These are phyloP conservation scores for Paramecium pentaurelia DNA, from an alignment of 73 alveolate species.

Conservation along the genomic window DNA sequence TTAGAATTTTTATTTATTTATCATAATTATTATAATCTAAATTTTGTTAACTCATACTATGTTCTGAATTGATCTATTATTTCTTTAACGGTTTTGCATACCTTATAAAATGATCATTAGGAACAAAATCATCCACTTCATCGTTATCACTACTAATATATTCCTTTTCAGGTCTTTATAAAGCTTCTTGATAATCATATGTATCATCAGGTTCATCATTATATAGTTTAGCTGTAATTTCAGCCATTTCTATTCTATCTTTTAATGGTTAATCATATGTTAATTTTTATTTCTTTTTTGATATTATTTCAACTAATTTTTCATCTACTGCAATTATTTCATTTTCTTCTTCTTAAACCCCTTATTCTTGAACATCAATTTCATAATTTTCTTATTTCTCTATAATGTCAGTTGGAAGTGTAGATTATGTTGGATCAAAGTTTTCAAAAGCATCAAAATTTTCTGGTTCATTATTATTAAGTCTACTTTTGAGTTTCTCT, in stretches of 20 bases:
- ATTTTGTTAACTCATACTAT: neutral
- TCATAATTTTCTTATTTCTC: neutral
- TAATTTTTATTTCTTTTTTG: slow-evolving; percentile 10
- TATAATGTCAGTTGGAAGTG: neutral
- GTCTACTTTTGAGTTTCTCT: neutral
- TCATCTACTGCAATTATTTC: neutral
- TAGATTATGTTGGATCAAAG: neutral
- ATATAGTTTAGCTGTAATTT: neutral
- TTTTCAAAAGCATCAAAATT: neutral
- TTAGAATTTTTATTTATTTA: neutral
- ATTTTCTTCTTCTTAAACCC: neutral
- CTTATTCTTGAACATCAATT: neutral
- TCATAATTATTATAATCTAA: neutral
- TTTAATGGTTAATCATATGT: slow-evolving; percentile 5
- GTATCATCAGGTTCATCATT: slow-evolving; percentile 46
- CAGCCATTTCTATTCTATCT: neutral
- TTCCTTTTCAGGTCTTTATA: neutral
- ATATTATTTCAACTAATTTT: neutral
- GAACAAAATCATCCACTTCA: neutral
- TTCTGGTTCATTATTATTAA: neutral
- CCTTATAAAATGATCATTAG: neutral
- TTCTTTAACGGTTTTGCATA: neutral
- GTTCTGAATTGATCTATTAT: neutral
- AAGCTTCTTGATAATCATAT: slow-evolving; percentile 22
- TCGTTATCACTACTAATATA: neutral